These are phyloP conservation scores for Plasmodium gonderi DNA, from an alignment of 169 alveolate genomes.

Conservation along the genomic window DNA sequence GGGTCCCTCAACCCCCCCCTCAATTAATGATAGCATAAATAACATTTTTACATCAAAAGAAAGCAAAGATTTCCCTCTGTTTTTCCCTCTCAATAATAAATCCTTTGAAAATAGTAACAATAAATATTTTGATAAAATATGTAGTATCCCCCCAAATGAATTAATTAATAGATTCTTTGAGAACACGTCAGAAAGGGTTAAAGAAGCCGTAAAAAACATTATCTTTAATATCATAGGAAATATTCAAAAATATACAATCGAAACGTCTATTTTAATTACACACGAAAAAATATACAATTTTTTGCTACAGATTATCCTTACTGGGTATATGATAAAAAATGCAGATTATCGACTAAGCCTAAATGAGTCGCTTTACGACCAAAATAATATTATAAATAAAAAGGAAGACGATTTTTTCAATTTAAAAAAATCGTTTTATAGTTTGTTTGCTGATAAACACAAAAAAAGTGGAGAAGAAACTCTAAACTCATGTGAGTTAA, in stretches of 20 bases:
- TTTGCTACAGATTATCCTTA: constrained; percentile 82
- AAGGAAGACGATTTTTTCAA: constrained; percentile 33
- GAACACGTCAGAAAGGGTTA: constrained; percentile 82
- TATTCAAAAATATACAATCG: constrained; percentile 83
- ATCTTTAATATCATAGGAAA: constrained; percentile 84
- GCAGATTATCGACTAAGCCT: constrained; percentile 86
- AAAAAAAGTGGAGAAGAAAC: constrained; percentile 2
- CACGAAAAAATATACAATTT: constrained; percentile 82
- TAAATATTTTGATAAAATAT: constrained; percentile 73
- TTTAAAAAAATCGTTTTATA: constrained; percentile 56
- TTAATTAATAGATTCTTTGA: constrained; percentile 78
- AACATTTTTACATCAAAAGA: constrained; percentile 37
- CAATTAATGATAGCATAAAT: constrained; percentile 45
- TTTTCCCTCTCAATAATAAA: constrained; percentile 54
- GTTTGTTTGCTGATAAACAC: constrained; percentile 22
- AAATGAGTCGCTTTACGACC: constrained; percentile 76
- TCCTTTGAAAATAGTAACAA: constrained; percentile 64
- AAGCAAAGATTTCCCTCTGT: constrained; percentile 59
- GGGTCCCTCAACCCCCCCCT: not conserved
- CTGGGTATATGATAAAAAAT: constrained; percentile 88
- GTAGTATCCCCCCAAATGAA: constrained; percentile 80
- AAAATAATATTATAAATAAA: constrained; percentile 5
- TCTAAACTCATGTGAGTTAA: constrained; percentile 19
- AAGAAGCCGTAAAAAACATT: constrained; percentile 87
- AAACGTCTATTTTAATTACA: constrained; percentile 86